Evolutionary conservation across 1,284 basidiomycete genomes (phyloP).

Genomic region (Inonotus obliquus): DNA sequence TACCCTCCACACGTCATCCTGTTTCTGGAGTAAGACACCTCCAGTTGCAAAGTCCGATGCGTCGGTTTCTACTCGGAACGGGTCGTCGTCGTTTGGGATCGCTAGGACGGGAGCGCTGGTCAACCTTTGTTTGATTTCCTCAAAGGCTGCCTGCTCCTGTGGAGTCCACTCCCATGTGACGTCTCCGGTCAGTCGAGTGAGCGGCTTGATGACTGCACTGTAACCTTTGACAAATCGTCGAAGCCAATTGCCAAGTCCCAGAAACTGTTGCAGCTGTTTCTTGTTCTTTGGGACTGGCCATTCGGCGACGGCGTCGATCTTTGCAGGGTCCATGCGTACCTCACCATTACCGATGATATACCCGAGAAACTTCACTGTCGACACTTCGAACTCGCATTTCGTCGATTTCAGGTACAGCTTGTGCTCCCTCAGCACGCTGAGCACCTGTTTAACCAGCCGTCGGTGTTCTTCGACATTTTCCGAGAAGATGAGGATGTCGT

Average conservation of each 20-base stretch:
- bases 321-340: conserved; percentile 16
- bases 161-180: not conserved
- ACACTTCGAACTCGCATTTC: not conserved
- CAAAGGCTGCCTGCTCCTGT: not conserved
- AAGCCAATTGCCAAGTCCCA: conserved; percentile 24
- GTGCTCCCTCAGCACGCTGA: not conserved
- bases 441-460: not conserved
- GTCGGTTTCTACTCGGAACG: not conserved
- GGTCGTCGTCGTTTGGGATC: not conserved
- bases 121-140: not conserved
- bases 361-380: not conserved
- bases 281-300: conserved; percentile 24
- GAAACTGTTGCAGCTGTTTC: conserved; percentile 22
- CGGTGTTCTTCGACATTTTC: not conserved
- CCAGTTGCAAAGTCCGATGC: not conserved
- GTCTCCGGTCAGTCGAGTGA: not conserved
- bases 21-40: not conserved
- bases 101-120: not conserved
- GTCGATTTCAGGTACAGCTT: not conserved
- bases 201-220: not conserved
- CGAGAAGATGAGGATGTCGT: not conserved
- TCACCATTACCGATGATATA: not conserved
- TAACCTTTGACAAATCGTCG: conserved; percentile 18
- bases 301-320: conserved; percentile 19
- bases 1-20: not conserved